Evolutionary conservation across 495 filamentous ascomycete species (phyloP), one percentile per base, ranked within the genome.

Genomic region (Penicillium diatomitis): DNA sequence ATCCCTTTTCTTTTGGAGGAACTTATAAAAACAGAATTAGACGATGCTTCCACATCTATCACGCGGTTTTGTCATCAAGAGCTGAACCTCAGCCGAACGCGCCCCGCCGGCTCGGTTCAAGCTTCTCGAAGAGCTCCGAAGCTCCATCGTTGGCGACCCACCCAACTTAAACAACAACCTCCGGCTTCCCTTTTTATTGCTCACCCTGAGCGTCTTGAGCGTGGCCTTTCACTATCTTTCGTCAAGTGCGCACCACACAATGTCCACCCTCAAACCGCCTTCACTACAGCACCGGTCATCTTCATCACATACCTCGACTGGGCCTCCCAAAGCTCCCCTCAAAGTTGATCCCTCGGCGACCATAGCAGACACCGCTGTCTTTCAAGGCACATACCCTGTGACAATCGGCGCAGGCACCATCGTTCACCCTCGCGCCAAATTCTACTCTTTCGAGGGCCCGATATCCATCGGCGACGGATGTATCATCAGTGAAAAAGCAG

Each of bases 361-460:
- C 39, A 83, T 96, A 61, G 77, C 88, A 58, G 86, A 91, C 53
- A 79, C 80, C n/a, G 85, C 83, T 5, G 57, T 81, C 6, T 71
- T 95, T 49, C 80, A 79, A 5, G 90, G 90, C 28, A 81, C 76
- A 3, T 73, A 89, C 66, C 75, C 75, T 10, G 85, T 96, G 48
- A 79, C 74, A 38, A 79, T 95, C 55, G 80, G 79, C 50, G 68
- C 78, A 33, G 79, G 86, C 60, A 82, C 79, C 10, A 78, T 95
- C n/a, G 70, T 96, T 48, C 90, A 96, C 67, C 90, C 90, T 2
- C 85, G 88, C 48, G 77, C 81, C 0, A 75, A 77, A 43, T 71
- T 96, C 55, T 81, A 84, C 56, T 81, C 85, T 2, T 71, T 75
- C 36, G 69, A 77, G 40, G 90, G 86, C 0, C 79, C 84, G 20